A percentile compares a stretch with the other conserved stretches of the same genome.
phyloP scores from a whole-genome alignment of 164 flowering plant species.

The Tinospora cordifolia region DNA sequence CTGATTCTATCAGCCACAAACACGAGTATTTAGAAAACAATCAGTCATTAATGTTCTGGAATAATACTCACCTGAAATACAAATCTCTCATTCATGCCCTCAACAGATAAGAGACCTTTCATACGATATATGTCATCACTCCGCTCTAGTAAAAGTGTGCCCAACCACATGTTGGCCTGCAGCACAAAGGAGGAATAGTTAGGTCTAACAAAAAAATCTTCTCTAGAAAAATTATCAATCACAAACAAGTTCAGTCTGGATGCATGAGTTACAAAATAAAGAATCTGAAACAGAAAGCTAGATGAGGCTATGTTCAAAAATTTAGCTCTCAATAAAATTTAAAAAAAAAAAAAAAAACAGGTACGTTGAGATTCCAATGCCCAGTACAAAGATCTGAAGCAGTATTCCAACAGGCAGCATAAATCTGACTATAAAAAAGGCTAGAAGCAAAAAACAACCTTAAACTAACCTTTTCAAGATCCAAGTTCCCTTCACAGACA shows the following conservation, averaged over 20 bases:
- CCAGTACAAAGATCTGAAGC: not conserved
- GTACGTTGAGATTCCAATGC: not conserved
- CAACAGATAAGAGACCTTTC: slow-evolving; percentile 91
- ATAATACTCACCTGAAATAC: slow-evolving; percentile 67
- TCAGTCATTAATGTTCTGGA: not conserved
- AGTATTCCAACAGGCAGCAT: not conserved
- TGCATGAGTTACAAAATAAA: not conserved
- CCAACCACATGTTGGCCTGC: slow-evolving; percentile 97
- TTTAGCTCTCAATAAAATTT: no score
- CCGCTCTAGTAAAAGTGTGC: slow-evolving; percentile 69
- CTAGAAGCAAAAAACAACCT: slow-evolving; percentile 1
- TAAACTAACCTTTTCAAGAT: slow-evolving; percentile 76
- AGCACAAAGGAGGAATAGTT: slow-evolving; percentile 5
- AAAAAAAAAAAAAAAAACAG: not conserved
- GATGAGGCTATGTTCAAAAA: no score
- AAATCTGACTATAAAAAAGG: not conserved
- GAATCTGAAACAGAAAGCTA: not conserved
- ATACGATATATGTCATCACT: slow-evolving; percentile 94
- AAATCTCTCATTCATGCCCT: slow-evolving; percentile 92
- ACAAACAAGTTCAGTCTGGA: not conserved
- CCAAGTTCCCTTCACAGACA: slow-evolving; percentile 92
- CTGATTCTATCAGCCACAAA: not conserved
- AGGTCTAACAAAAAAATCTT: not conserved
- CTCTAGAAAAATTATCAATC: not conserved
- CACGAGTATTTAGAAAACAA: not conserved